Conservation (phyloP, 2,329 filamentous ascomycete species). For the Cladorrhinum sp. region DNA sequence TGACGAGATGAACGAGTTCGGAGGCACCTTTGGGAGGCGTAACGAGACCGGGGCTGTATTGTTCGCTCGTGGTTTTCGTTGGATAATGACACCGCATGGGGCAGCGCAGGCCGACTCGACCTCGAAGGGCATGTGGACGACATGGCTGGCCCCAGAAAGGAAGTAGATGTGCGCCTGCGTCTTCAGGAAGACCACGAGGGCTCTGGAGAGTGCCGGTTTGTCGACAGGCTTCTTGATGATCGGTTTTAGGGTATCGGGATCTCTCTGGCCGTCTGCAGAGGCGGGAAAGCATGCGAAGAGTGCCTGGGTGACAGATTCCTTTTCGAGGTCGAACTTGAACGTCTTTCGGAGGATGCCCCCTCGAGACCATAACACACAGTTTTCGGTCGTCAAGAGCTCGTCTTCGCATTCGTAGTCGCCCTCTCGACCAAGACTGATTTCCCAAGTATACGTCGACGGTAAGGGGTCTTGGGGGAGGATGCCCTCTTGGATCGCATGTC, state of each 20-base stretch:
- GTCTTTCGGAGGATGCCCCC: slow-evolving; percentile 80
- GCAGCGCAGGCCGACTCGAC: slow-evolving; percentile 83
- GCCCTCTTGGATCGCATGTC: slow-evolving; percentile 77
- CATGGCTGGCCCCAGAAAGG: slow-evolving; percentile 79
- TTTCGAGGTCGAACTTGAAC: slow-evolving; percentile 82
- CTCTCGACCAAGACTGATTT: slow-evolving; percentile 49
- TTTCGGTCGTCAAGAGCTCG: slow-evolving; percentile 73
- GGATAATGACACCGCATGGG: slow-evolving; percentile 78
- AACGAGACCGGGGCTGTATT: slow-evolving; percentile 50
- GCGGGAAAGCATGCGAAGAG: slow-evolving; percentile 78
- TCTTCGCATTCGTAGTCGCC: slow-evolving; percentile 58
- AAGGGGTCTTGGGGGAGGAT: slow-evolving; percentile 68
- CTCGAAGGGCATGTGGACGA: slow-evolving; percentile 92
- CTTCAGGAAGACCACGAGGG: slow-evolving; percentile 86
- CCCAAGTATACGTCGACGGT: slow-evolving; percentile 71
- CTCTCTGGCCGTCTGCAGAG: slow-evolving; percentile 36
- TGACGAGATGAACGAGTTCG: slow-evolving; percentile 78
- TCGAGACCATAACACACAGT: slow-evolving; percentile 83
- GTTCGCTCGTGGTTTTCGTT: slow-evolving; percentile 65
- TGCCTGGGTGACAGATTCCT: slow-evolving; percentile 81
- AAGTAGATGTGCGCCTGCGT: slow-evolving; percentile 94
- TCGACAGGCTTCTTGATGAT: slow-evolving; percentile 14
- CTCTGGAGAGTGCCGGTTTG: slow-evolving; percentile 50
- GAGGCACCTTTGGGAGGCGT: slow-evolving; percentile 62
- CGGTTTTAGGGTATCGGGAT: slow-evolving; percentile 1